phyloP scores from a whole-genome alignment of 305 asterid species.

The Rubia occidens region DNA sequence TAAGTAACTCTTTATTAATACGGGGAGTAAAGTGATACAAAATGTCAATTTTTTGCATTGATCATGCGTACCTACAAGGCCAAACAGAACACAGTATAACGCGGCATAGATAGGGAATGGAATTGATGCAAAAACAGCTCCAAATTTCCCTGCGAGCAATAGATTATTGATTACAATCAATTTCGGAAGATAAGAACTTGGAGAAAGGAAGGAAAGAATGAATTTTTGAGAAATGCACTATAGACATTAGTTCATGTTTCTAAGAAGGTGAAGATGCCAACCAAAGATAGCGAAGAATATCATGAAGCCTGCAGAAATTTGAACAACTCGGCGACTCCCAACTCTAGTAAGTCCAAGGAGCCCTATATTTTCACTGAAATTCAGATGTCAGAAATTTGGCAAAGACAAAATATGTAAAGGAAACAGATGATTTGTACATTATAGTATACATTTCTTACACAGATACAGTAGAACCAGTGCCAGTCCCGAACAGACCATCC shows the following conservation, averaged over 20 bases:
- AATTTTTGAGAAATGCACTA: neutral
- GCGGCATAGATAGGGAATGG: conserved; percentile 93
- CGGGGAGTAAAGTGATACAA: neutral
- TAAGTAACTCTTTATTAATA: conserved; percentile 7
- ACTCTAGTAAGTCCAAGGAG: conserved; percentile 97
- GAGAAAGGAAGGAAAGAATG: neutral
- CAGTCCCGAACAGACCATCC: conserved; percentile 85
- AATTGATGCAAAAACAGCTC: conserved; percentile 95
- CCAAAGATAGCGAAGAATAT: conserved; percentile 91
- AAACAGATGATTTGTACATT: conserved; percentile 6
- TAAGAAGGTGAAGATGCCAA: conserved; percentile 17
- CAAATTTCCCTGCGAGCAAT: conserved; percentile 75
- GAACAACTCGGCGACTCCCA: conserved; percentile 97
- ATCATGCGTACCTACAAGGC: conserved; percentile 74
- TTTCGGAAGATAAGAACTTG: too few relatives aligned
- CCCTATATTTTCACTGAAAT: conserved; percentile 85
- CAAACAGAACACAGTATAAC: conserved; percentile 77
- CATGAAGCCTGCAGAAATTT: conserved; percentile 92
- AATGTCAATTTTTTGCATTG: neutral
- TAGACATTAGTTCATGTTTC: neutral
- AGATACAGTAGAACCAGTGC: conserved; percentile 85
- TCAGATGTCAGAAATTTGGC: conserved; percentile 7
- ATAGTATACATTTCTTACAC: conserved; percentile 50
- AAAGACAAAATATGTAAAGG: conserved; percentile 1
- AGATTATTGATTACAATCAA: neutral